A percentile compares a stretch with the other conserved stretches of the same genome.
Conservation (phyloP, 805 yeast species). For the Barnettozyma pratensis region DNA sequence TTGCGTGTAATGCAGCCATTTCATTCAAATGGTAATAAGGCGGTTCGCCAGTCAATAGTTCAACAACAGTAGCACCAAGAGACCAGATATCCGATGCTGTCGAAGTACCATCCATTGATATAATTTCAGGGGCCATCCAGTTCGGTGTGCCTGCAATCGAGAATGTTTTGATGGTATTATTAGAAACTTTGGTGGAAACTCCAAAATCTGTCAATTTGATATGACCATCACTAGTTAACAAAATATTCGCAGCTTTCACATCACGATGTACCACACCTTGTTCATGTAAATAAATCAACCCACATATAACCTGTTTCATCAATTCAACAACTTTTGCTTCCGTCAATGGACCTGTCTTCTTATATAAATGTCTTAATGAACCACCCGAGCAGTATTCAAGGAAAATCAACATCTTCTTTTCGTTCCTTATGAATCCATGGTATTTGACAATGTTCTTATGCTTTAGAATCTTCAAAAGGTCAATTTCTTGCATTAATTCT, state of each 20-base stretch:
- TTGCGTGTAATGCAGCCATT: constrained; percentile 79
- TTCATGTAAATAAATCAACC: constrained; percentile 58
- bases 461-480: constrained; percentile 66
- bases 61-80: constrained; percentile 90
- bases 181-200: constrained; percentile 65
- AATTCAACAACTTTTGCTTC: constrained; percentile 60
- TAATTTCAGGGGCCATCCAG: constrained; percentile 99
- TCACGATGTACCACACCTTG: constrained; percentile 69
- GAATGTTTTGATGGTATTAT: constrained; percentile 42
- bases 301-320: constrained; percentile 64
- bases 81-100: constrained; percentile 92
- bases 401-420: constrained; percentile 67
- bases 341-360: constrained; percentile 37
- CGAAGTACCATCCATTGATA: constrained; percentile 77
- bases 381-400: constrained; percentile 68
- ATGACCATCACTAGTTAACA: constrained; percentile 59
- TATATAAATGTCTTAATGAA: constrained; percentile 44
- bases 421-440: constrained; percentile 80
- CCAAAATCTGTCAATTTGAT: constrained; percentile 75
- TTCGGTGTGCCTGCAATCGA: constrained; percentile 83
- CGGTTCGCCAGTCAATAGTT: constrained; percentile 79
- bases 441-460: constrained; percentile 91
- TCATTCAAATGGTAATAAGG: constrained; percentile 76
- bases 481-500: constrained; percentile 57
- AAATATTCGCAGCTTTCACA: constrained; percentile 73